Evolutionary conservation across 331 rosid genomes (phyloP).

Genomic region (Pyracantha coccinea): DNA sequence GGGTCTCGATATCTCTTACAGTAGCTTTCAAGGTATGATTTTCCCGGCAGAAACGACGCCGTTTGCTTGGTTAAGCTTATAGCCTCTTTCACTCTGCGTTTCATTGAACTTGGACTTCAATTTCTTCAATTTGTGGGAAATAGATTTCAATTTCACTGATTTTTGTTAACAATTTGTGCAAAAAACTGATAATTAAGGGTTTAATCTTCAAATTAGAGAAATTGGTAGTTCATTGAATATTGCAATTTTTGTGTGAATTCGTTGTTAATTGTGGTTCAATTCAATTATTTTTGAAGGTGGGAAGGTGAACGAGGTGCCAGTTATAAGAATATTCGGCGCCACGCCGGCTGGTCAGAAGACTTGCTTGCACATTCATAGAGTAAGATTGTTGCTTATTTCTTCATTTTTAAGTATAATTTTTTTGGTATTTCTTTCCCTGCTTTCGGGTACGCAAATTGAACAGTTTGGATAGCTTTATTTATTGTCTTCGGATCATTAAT

Average conservation of each 20-base stretch:
- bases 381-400: slow-evolving; percentile 21
- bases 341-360: slow-evolving; percentile 95
- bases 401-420: neutral
- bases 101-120: neutral
- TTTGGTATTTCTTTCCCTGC: neutral
- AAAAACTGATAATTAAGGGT: neutral
- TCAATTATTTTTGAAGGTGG: slow-evolving; percentile 39
- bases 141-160: too few relatives aligned
- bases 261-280: neutral
- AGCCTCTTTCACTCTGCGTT: neutral
- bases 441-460: neutral
- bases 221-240: neutral
- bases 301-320: slow-evolving; percentile 76
- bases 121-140: too few relatives aligned
- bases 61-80: neutral
- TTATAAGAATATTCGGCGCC: slow-evolving; percentile 77
- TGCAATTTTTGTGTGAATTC: neutral
- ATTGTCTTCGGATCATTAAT: too few relatives aligned
- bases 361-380: slow-evolving; percentile 85
- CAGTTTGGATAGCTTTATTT: too few relatives aligned
- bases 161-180: neutral
- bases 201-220: neutral
- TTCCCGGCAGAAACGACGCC: slow-evolving; percentile 3
- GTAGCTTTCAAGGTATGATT: slow-evolving; percentile 67
- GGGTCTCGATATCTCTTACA: slow-evolving; percentile 58